Evolutionary conservation across 1,284 basidiomycete species (phyloP), one percentile per base, ranked within the genome.

Genomic region (Boletus hoseneyae): DNA sequence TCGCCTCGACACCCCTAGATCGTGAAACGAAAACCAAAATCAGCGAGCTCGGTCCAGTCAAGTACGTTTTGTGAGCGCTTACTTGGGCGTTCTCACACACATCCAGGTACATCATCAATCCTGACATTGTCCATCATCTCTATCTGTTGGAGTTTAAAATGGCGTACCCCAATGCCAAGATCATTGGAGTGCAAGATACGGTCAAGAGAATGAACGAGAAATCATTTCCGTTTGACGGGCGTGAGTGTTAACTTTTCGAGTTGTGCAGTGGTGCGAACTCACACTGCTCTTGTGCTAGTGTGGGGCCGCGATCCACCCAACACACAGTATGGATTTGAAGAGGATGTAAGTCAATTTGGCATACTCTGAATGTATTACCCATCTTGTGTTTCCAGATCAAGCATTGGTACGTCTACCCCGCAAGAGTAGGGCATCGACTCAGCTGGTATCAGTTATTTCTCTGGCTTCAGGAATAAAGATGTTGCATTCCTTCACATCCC

Each of bases 401-500:
- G 54, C 73, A 80, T 48, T 84, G 84, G 83, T 83, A 55, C 49
- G 69, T 53, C 21, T 16, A 12, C 8, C 21, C 35, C 11, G 27
- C 30, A 32, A 30, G 18, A 36, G n/a, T 4, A 6, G 10, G 39
- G 19, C 27, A 29, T n/a, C 29, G 35, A 42, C 43, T 62, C 32
- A 55, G 18, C 23, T 5, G 16, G 13, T 37, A 23, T 8, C 32
- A 91, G 85, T 62, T 90, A 87, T 65, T 93, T 96, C 62, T 78
- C 88, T 12, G 88, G 91, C 0, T 85, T 88, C 68, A 74, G 73
- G 57, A 95, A 93, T 67, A 85, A 92, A 65, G 96, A 97, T 55
- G 82, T 97, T 15, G 91, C 91, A 0, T 97, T 95, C 67, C 79
- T 90, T 54, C 96, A 98, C 64, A 71, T 75, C 13, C 77, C 83